phyloP scores from a whole-genome alignment of 1,284 basidiomycete genomes.

The Xerocomus amazonicus region DNA sequence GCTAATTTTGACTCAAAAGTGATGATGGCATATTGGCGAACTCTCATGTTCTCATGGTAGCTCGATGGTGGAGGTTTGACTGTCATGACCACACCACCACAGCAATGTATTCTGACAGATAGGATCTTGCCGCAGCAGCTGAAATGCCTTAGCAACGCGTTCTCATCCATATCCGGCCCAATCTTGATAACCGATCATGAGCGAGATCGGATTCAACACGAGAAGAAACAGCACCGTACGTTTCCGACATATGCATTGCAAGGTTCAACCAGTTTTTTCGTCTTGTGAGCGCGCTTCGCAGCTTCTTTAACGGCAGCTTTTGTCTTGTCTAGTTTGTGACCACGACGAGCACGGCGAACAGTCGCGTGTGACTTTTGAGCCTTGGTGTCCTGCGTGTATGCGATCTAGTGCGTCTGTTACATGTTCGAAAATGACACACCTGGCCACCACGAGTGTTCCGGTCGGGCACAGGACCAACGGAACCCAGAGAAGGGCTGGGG shows the following conservation, averaged over 20 bases:
- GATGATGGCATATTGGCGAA: conserved; percentile 51
- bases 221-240: conserved; percentile 35
- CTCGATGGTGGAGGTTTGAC: conserved; percentile 25
- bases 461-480: conserved; percentile 1
- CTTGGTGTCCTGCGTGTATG: conserved; percentile 4
- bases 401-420: neutral
- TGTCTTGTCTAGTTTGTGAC: conserved; percentile 18
- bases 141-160: conserved; percentile 40
- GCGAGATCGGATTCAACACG: neutral
- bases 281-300: conserved; percentile 16
- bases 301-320: conserved; percentile 20
- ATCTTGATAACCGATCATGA: conserved; percentile 24
- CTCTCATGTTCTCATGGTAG: conserved; percentile 29
- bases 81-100: conserved; percentile 41
- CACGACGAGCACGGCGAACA: conserved; percentile 13
- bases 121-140: conserved; percentile 41
- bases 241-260: conserved; percentile 57
- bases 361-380: conserved; percentile 6
- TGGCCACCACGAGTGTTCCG: neutral
- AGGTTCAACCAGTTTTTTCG: conserved; percentile 15
- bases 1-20: conserved; percentile 38
- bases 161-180: conserved; percentile 34
- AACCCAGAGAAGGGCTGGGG: conserved; percentile 19
- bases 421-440: conserved; percentile 11
- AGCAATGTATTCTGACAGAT: conserved; percentile 45